Percentiles rank a stretch among this genome's conserved stretches.
Conservation (phyloP, 768 basidiomycete species). For the Roridomyces roridus region DNA sequence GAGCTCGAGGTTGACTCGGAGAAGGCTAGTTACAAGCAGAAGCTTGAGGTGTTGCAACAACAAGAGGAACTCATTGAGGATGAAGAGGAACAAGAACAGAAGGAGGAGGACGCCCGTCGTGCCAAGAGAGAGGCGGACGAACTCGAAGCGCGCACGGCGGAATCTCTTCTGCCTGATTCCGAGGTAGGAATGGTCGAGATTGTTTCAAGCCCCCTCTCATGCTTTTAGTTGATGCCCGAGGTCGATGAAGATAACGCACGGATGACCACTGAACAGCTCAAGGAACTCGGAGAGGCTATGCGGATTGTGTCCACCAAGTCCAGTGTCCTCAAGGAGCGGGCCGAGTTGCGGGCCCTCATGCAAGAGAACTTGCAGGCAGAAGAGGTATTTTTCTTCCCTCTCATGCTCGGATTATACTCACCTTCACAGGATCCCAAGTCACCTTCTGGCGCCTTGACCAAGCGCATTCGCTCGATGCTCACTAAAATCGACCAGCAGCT, state of each 20-base stretch:
- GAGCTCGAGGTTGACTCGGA: conserved; percentile 96
- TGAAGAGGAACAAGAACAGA: conserved; percentile 97
- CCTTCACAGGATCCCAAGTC: conserved; percentile 72
- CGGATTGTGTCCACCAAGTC: conserved; percentile 92
- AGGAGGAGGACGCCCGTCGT: conserved; percentile 90
- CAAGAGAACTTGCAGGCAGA: conserved; percentile 91
- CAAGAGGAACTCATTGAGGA: conserved; percentile 99
- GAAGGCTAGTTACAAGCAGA: conserved; percentile 95
- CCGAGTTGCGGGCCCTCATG: conserved; percentile 90
- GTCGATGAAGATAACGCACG: conserved; percentile 76
- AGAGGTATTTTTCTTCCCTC: conserved; percentile 51
- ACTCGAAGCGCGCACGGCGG: conserved; percentile 77
- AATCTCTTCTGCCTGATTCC: conserved; percentile 85
- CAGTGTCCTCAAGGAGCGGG: conserved; percentile 93
- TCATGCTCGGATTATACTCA: not conserved
- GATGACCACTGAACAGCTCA: conserved; percentile 96
- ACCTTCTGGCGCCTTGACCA: conserved; percentile 87
- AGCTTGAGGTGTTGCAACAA: conserved; percentile 95
- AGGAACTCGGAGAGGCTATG: conserved; percentile 91
- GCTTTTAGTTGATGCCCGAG: conserved; percentile 66
- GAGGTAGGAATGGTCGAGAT: conserved; percentile 56
- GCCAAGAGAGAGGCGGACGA: conserved; percentile 84
- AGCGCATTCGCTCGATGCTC: conserved; percentile 94
- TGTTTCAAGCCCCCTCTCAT: not conserved
- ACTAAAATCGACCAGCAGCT: conserved; percentile 94